phyloP scores from a whole-genome alignment of 2,329 filamentous ascomycete genomes.

The Didymella pomorum region DNA sequence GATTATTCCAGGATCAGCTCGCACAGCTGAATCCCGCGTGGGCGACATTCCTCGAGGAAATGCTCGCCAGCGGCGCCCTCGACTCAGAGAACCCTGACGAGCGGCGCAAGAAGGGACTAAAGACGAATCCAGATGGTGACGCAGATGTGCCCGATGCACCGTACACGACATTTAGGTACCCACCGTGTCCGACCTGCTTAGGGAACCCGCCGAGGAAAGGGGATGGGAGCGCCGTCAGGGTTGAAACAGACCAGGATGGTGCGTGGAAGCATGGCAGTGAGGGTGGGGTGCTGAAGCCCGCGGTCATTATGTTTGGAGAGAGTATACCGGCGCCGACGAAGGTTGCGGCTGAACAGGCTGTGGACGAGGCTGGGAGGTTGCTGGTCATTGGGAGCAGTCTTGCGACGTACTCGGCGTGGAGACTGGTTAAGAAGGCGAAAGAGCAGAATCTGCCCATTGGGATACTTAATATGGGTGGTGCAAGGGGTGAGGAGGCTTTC shows the following conservation, averaged over 20 bases:
- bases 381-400: conserved; percentile 88
- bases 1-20: conserved; percentile 78
- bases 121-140: conserved; percentile 92
- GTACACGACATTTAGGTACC: conserved; percentile 90
- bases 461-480: conserved; percentile 86
- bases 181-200: conserved; percentile 84
- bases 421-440: conserved; percentile 82
- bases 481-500: conserved; percentile 78
- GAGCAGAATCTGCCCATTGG: conserved; percentile 85
- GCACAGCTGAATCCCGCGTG: conserved; percentile 84
- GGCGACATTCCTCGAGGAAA: conserved; percentile 76
- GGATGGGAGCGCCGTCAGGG: conserved; percentile 60
- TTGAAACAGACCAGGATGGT: conserved; percentile 80
- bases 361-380: conserved; percentile 76
- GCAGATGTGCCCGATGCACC: conserved; percentile 87
- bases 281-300: conserved; percentile 87
- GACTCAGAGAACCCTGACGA: conserved; percentile 78
- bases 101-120: conserved; percentile 72
- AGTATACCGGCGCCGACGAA: conserved; percentile 77
- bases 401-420: conserved; percentile 95
- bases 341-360: conserved; percentile 75
- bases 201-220: conserved; percentile 66
- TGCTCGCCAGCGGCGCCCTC: conserved; percentile 76
- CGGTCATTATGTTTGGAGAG: conserved; percentile 96
- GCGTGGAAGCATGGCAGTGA: conserved; percentile 66